These are phyloP conservation scores for Alternaria panax DNA, from an alignment of 2,329 filamentous ascomycete genomes.

Conservation along the genomic window DNA sequence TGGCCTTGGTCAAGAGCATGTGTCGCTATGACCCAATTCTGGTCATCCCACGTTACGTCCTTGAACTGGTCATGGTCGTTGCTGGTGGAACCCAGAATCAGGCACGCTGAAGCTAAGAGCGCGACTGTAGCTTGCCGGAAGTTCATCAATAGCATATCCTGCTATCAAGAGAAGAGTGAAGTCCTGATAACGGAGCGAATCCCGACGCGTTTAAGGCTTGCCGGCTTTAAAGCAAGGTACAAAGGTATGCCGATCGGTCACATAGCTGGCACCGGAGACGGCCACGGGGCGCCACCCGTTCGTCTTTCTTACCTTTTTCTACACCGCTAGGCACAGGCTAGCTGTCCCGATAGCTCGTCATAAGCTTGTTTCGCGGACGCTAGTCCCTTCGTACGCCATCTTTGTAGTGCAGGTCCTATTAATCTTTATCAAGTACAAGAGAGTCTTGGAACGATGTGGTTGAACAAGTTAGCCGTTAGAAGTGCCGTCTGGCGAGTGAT, in stretches of 20 bases:
- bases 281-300: constrained; percentile 6
- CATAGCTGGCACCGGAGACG: constrained; percentile 1
- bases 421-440: not conserved
- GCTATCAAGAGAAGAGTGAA: not conserved
- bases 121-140: constrained; percentile 14
- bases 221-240: constrained; percentile 16
- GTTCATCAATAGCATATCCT: constrained; percentile 10
- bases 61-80: constrained; percentile 34
- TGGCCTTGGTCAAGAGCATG: constrained; percentile 63
- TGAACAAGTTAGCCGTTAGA: not conserved
- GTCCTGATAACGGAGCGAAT: not conserved
- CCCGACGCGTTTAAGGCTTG: constrained; percentile 1
- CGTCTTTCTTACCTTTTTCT: constrained; percentile 13
- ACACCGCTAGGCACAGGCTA: constrained; percentile 15
- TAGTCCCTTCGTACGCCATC: not conserved
- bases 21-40: constrained; percentile 64
- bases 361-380: constrained; percentile 4
- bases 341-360: constrained; percentile 7
- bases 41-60: constrained; percentile 66
- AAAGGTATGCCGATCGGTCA: constrained; percentile 14
- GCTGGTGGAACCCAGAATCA: constrained; percentile 22
- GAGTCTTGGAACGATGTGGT: not conserved
- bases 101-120: constrained; percentile 17
- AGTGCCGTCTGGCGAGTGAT: not conserved
- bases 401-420: not conserved